These are phyloP conservation scores for Bipolaris cookei DNA, from an alignment of 2,329 filamentous ascomycete species.

Conservation along the genomic window DNA sequence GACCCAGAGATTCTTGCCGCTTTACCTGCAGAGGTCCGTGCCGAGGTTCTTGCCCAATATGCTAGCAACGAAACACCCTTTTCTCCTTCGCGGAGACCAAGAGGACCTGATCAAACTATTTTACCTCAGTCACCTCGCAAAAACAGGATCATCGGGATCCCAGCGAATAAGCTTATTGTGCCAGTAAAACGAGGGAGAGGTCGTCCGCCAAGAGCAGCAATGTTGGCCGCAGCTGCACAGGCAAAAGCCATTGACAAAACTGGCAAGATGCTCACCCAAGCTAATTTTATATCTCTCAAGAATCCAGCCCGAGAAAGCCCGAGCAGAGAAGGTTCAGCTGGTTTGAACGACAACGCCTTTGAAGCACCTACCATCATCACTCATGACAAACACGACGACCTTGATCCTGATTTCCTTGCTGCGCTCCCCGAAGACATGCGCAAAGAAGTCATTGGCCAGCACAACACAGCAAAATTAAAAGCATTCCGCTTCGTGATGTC, in stretches of 20 bases:
- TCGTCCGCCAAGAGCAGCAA: constrained; percentile 50
- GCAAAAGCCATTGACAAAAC: constrained; percentile 48
- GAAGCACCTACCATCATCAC: constrained; percentile 16
- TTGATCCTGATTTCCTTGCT: constrained; percentile 71
- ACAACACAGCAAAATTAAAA: constrained; percentile 53
- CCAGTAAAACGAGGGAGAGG: constrained; percentile 73
- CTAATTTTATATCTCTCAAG: constrained; percentile 67
- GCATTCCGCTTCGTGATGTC: constrained; percentile 38
- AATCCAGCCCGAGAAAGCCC: constrained; percentile 27
- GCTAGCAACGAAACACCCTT: constrained; percentile 33
- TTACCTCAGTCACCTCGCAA: constrained; percentile 57
- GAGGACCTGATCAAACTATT: constrained; percentile 45
- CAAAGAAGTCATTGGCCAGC: constrained; percentile 76
- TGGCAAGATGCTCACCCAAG: constrained; percentile 66
- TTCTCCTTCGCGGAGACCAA: constrained; percentile 41
- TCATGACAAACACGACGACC: constrained; percentile 20
- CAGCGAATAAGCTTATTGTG: constrained; percentile 57
- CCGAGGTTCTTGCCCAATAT: constrained; percentile 81
- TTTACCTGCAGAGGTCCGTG: constrained; percentile 83
- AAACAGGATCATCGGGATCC: constrained; percentile 58
- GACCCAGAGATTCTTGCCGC: constrained; percentile 84
- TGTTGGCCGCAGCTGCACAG: constrained; percentile 58
- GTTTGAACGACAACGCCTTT: constrained; percentile 35
- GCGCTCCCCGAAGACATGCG: constrained; percentile 75
- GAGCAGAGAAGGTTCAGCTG: constrained; percentile 22